A percentile compares a stretch with the other conserved stretches of the same genome.
Conservation (phyloP, 495 filamentous ascomycete genomes). For the Trichoderma parareesei region DNA sequence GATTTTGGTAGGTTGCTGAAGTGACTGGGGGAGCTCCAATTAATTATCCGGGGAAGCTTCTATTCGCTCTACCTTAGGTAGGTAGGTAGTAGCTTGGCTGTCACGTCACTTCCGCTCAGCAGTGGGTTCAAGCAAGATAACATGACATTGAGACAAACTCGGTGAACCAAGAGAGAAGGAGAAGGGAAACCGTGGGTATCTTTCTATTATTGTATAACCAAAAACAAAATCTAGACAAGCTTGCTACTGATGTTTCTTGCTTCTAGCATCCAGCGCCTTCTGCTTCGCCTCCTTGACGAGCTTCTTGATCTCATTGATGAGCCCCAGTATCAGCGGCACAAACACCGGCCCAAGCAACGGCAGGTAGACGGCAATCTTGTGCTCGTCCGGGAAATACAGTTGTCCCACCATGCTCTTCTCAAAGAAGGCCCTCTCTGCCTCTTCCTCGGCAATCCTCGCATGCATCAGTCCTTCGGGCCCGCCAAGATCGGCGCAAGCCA, state of each 20-base stretch:
- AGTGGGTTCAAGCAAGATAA: neutral
- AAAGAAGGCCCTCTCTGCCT: constrained; percentile 93
- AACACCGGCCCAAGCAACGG: constrained; percentile 86
- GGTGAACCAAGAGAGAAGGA: neutral
- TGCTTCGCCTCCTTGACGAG: constrained; percentile 38
- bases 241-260: constrained; percentile 25
- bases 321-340: constrained; percentile 76
- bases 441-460: constrained; percentile 74
- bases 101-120: neutral
- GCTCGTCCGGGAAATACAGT: constrained; percentile 94
- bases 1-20: neutral
- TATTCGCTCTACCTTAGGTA: neutral
- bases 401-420: constrained; percentile 99
- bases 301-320: constrained; percentile 68
- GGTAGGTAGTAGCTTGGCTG: neutral
- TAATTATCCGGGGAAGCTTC: neutral
- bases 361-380: constrained; percentile 96
- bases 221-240: neutral
- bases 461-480: constrained; percentile 56
- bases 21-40: neutral
- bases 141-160: neutral
- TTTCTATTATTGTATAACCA: neutral
- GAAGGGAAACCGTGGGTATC: neutral
- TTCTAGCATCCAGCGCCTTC: constrained; percentile 20
- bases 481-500: constrained; percentile 65